A percentile compares a stretch with the other conserved stretches of the same genome.
Evolutionary conservation across 345 rosid species (phyloP).

Genomic region (rapeseed (Brassica napus)): DNA sequence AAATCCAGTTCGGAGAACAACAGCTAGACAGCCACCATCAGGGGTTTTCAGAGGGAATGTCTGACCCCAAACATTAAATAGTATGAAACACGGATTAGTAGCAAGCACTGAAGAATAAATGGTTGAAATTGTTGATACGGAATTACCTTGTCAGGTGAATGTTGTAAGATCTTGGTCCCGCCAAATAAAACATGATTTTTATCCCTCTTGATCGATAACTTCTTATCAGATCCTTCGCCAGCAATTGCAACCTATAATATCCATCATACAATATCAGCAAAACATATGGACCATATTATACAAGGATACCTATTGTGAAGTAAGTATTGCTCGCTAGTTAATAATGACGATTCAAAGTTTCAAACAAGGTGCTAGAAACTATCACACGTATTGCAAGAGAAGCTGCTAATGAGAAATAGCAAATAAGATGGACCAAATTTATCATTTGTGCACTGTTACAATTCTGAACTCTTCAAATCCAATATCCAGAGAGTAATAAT

Average conservation of each 20-base stretch:
- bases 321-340: neutral
- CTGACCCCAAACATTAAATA: conserved; percentile 50
- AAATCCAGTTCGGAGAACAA: conserved; percentile 97
- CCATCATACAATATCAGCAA: conserved; percentile 20
- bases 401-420: conserved; percentile 1
- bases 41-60: conserved; percentile 79
- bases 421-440: neutral
- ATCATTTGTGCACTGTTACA: neutral
- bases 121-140: conserved; percentile 4
- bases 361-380: neutral
- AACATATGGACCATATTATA: conserved; percentile 1
- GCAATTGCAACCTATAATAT: conserved; percentile 63
- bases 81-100: conserved; percentile 21
- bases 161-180: conserved; percentile 97
- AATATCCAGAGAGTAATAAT: neutral
- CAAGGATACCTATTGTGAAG: neutral
- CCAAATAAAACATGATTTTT: conserved; percentile 94
- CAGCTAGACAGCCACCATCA: conserved; percentile 96
- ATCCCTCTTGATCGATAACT: conserved; percentile 74
- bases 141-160: conserved; percentile 87
- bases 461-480: conserved; percentile 3
- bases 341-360: neutral
- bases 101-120: conserved; percentile 1
- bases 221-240: conserved; percentile 68
- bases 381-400: neutral